Evolutionary conservation across 2,329 filamentous ascomycete genomes (phyloP).

Genomic region (Verticillium longisporum): DNA sequence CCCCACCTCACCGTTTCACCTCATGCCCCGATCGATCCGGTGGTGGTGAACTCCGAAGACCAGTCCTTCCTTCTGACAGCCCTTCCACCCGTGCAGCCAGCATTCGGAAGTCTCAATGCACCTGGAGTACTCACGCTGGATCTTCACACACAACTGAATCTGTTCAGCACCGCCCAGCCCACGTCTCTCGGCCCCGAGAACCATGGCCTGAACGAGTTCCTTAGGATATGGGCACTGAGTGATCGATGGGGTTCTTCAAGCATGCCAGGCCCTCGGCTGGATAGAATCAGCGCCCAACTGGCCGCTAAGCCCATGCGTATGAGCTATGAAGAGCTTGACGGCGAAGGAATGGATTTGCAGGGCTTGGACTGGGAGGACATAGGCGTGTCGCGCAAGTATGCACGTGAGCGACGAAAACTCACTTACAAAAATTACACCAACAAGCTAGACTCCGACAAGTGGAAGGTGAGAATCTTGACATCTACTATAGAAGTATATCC

Average conservation of each 20-base stretch:
- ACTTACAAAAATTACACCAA: slow-evolving; percentile 56
- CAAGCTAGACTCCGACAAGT: slow-evolving; percentile 35
- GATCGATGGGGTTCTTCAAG: neutral
- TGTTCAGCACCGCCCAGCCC: neutral
- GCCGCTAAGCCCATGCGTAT: neutral
- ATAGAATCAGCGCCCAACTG: neutral
- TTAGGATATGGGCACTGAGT: neutral
- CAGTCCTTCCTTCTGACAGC: neutral
- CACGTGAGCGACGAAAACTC: slow-evolving; percentile 36
- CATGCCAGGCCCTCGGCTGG: neutral
- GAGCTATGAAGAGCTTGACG: slow-evolving; percentile 40
- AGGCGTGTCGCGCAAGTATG: slow-evolving; percentile 41
- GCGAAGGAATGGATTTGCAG: slow-evolving; percentile 51
- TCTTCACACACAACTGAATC: neutral
- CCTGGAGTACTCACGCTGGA: neutral
- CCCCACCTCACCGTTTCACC: neutral
- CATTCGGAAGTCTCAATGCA: neutral
- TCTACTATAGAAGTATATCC: neutral
- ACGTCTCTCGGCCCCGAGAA: neutral
- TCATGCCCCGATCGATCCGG: neutral
- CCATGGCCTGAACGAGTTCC: neutral
- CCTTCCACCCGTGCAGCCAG: neutral
- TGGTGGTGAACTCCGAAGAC: neutral
- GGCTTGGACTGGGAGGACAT: slow-evolving; percentile 51
- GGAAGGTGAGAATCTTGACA: slow-evolving; percentile 33